Conservation (phyloP, 306 rosid genomes). For the Prunus salicina region DNA sequence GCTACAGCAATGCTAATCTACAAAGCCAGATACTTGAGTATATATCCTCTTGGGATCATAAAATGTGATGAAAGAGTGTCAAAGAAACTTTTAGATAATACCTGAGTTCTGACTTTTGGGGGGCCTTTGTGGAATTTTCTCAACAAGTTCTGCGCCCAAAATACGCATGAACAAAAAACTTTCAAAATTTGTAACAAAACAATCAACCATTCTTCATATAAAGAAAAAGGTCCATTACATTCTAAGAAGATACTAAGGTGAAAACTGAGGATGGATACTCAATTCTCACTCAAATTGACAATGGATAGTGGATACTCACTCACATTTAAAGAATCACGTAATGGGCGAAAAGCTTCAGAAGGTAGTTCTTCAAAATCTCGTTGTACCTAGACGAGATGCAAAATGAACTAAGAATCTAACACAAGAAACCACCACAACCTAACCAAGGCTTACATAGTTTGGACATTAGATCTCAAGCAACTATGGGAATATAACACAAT, state of each 20-base stretch:
- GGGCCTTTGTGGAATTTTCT: slow-evolving; percentile 93
- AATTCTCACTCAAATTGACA: background rate
- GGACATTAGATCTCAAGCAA: background rate
- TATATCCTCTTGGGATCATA: slow-evolving; percentile 15
- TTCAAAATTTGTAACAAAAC: background rate
- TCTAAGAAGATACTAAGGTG: background rate
- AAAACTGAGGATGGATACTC: background rate
- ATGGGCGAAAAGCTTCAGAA: slow-evolving; percentile 84
- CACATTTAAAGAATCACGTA: slow-evolving; percentile 97
- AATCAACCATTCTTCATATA: background rate
- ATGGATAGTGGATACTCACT: slow-evolving; percentile 42
- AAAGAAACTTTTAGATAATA: slow-evolving; percentile 27
- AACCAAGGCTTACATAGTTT: slow-evolving; percentile 9
- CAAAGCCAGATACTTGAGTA: slow-evolving; percentile 34
- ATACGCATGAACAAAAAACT: slow-evolving; percentile 20
- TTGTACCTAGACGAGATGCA: slow-evolving; percentile 61
- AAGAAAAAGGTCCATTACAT: background rate
- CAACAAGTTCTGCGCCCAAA: slow-evolving; percentile 72
- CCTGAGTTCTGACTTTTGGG: slow-evolving; percentile 99
- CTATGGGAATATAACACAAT: background rate
- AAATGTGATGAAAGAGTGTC: slow-evolving; percentile 8
- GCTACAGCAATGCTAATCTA: slow-evolving; percentile 99
- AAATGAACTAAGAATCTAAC: slow-evolving; percentile 29
- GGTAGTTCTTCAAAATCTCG: slow-evolving; percentile 97
- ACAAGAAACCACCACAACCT: slow-evolving; percentile 19